Conservation (phyloP, 192 early-diverging fungal species). For the Backusella liffmaniae region DNA sequence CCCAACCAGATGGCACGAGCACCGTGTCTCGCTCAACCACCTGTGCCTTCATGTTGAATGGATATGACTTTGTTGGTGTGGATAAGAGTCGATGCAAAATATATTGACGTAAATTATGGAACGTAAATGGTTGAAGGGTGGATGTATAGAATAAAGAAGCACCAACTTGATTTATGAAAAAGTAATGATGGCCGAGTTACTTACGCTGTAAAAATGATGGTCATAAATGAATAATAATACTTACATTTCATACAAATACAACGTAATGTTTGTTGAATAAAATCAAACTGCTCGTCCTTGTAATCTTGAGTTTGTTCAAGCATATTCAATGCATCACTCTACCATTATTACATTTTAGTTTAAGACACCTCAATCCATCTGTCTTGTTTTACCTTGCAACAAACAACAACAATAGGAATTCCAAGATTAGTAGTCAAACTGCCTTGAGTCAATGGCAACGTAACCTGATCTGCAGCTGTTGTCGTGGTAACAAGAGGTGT, state of each 20-base stretch:
- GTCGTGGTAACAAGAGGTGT: constrained; percentile 34
- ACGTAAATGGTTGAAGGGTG: constrained; percentile 73
- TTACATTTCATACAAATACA: constrained; percentile 90
- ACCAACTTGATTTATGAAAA: constrained; percentile 56
- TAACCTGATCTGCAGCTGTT: constrained; percentile 50
- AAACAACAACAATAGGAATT: constrained; percentile 85
- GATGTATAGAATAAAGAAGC: constrained; percentile 91
- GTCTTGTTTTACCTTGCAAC: constrained; percentile 64
- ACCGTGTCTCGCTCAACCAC: constrained; percentile 87
- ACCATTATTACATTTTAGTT: background rate
- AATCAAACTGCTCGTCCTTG: constrained; percentile 94
- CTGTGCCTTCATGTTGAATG: constrained; percentile 68
- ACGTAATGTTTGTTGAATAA: constrained; percentile 89
- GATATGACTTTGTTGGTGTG: constrained; percentile 40
- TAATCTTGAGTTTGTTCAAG: constrained; percentile 83
- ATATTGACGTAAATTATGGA: constrained; percentile 75
- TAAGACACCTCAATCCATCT: too few species aligned
- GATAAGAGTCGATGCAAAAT: constrained; percentile 71
- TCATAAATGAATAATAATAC: constrained; percentile 9
- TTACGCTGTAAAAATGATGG: background rate
- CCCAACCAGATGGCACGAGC: constrained; percentile 92
- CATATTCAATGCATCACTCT: constrained; percentile 63
- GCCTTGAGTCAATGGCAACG: constrained; percentile 75
- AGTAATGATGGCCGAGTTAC: background rate
- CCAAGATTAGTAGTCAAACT: constrained; percentile 84